phyloP scores from a whole-genome alignment of 2,329 filamentous ascomycete genomes.

The Cercospora nicotianae region DNA sequence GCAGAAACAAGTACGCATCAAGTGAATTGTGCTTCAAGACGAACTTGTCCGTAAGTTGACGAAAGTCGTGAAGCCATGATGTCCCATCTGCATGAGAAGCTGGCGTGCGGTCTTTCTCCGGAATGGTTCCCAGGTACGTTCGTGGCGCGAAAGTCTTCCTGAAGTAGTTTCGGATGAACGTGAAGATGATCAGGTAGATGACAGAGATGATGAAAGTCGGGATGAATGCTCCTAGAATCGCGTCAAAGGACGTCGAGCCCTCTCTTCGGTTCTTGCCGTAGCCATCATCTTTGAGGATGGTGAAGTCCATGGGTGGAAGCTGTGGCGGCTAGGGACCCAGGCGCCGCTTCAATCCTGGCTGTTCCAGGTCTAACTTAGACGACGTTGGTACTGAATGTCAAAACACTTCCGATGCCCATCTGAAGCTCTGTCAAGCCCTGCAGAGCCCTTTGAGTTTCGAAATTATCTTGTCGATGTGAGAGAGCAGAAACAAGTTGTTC shows the following conservation, averaged over 20 bases:
- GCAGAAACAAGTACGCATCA: constrained; percentile 51
- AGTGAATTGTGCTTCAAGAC: constrained; percentile 52
- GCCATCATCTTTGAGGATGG: constrained; percentile 22
- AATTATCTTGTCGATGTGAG: background rate
- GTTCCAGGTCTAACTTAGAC: background rate
- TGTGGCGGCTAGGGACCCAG: background rate
- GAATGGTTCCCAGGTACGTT: constrained; percentile 37
- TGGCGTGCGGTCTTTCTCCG: constrained; percentile 38
- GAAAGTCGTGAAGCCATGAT: constrained; percentile 53
- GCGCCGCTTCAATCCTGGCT: background rate
- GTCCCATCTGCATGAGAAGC: constrained; percentile 27
- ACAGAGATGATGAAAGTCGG: constrained; percentile 35
- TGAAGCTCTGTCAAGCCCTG: background rate
- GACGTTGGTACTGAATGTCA: background rate
- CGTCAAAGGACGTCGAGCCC: constrained; percentile 34
- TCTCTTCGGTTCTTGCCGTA: constrained; percentile 32
- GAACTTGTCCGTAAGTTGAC: constrained; percentile 46
- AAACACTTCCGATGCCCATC: background rate
- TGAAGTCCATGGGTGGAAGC: constrained; percentile 14
- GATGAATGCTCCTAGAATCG: constrained; percentile 38
- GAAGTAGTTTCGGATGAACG: constrained; percentile 34
- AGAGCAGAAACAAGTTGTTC: background rate
- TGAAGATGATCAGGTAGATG: constrained; percentile 35
- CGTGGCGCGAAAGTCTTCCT: constrained; percentile 38
- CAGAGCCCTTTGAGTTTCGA: background rate